A percentile compares a stretch with the other conserved stretches of the same genome.
Conservation (phyloP, 768 basidiomycete genomes). For the Mycena galericulata region DNA sequence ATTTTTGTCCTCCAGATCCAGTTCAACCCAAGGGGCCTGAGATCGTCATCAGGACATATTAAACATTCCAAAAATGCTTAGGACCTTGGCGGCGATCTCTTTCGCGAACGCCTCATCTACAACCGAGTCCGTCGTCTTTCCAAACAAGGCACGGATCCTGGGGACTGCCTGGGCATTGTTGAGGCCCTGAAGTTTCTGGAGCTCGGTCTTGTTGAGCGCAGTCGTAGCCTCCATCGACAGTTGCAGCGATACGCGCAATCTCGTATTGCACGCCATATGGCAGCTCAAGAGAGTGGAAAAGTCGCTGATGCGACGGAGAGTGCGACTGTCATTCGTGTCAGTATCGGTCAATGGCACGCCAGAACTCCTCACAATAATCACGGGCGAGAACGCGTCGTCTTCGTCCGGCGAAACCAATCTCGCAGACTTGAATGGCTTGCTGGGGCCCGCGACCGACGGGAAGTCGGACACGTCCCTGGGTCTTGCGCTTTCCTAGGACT, state of each 20-base stretch:
- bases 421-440: constrained; percentile 41
- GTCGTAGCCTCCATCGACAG: constrained; percentile 42
- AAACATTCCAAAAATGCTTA: neutral
- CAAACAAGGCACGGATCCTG: constrained; percentile 34
- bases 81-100: constrained; percentile 49
- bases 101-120: constrained; percentile 49
- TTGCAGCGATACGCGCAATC: constrained; percentile 57
- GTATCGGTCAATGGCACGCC: neutral
- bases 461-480: constrained; percentile 37
- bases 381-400: constrained; percentile 9
- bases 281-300: constrained; percentile 36
- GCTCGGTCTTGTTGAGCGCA: constrained; percentile 42
- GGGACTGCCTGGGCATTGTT: constrained; percentile 49
- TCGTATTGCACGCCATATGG: constrained; percentile 67
- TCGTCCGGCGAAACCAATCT: constrained; percentile 31
- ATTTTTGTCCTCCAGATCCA: constrained; percentile 65
- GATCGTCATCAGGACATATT: constrained; percentile 4
- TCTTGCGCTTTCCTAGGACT: constrained; percentile 50
- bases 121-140: constrained; percentile 5
- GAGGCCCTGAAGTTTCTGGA: constrained; percentile 45
- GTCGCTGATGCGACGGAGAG: constrained; percentile 21
- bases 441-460: constrained; percentile 35
- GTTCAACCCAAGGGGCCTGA: constrained; percentile 72
- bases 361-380: constrained; percentile 28
- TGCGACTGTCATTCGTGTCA: constrained; percentile 15